phyloP scores from a whole-genome alignment of 768 basidiomycete species.

The Ramaria rubella region DNA sequence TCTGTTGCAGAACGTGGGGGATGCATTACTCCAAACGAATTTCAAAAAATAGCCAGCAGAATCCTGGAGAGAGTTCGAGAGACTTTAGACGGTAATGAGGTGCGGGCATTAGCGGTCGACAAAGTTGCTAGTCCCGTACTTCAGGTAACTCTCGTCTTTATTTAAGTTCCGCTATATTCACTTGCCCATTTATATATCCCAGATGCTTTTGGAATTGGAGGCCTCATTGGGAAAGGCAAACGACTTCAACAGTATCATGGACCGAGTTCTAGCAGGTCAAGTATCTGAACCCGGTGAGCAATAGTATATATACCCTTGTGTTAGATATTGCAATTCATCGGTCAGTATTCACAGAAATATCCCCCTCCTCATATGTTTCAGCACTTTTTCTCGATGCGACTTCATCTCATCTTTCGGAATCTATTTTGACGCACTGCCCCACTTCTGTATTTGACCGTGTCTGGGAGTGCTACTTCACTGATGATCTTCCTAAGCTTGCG shows the following conservation, averaged over 20 bases:
- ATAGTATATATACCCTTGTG: neutral
- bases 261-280: slow-evolving; percentile 69
- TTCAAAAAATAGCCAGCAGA: slow-evolving; percentile 36
- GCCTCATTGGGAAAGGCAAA: slow-evolving; percentile 55
- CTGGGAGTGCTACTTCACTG: slow-evolving; percentile 75
- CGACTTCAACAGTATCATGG: slow-evolving; percentile 68
- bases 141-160: slow-evolving; percentile 41
- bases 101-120: slow-evolving; percentile 67
- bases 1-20: slow-evolving; percentile 11
- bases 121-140: slow-evolving; percentile 73
- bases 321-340: neutral
- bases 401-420: slow-evolving; percentile 87
- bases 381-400: slow-evolving; percentile 81
- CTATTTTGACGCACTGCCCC: slow-evolving; percentile 60
- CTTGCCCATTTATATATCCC: slow-evolving; percentile 12
- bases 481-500: slow-evolving; percentile 65
- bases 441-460: slow-evolving; percentile 52
- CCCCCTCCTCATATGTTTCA: slow-evolving; percentile 70
- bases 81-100: slow-evolving; percentile 59
- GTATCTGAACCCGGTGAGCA: slow-evolving; percentile 56
- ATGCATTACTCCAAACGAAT: slow-evolving; percentile 38
- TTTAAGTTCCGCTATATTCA: neutral
- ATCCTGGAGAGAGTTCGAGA: slow-evolving; percentile 48
- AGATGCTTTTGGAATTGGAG: slow-evolving; percentile 85
- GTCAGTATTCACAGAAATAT: slow-evolving; percentile 29